A percentile compares a stretch with the other conserved stretches of the same genome.
Evolutionary conservation across 2,329 filamentous ascomycete genomes (phyloP).

Genomic region (Ascochyta pisi): DNA sequence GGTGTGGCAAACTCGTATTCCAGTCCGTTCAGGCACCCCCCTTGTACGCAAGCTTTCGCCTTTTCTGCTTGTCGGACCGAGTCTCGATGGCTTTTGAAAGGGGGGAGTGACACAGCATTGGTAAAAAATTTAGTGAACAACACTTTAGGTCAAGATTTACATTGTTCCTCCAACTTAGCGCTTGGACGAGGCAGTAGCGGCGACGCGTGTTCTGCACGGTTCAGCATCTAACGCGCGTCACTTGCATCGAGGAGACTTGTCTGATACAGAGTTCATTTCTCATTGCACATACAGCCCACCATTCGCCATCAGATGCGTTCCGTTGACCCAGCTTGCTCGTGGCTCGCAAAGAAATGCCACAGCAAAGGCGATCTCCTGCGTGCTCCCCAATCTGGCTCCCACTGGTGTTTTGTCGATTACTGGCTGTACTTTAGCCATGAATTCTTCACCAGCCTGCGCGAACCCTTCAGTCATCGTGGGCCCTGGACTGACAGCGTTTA

Average conservation of each 20-base stretch:
- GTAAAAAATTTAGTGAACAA: too few relatives aligned
- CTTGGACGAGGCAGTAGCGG: too few relatives aligned
- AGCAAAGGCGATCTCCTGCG: constrained; percentile 57
- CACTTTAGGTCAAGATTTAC: background rate
- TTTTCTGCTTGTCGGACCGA: background rate
- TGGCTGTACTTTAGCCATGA: constrained; percentile 58
- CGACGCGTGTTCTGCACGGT: background rate
- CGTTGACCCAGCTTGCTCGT: constrained; percentile 58
- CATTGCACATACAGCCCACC: constrained; percentile 29
- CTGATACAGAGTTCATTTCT: background rate
- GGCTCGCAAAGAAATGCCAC: constrained; percentile 43
- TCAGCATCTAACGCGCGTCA: background rate
- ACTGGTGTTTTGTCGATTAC: constrained; percentile 56
- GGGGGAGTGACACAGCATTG: background rate
- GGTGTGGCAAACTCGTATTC: too few relatives aligned
- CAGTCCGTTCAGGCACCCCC: too few relatives aligned
- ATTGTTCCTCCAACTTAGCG: background rate
- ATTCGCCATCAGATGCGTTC: constrained; percentile 40
- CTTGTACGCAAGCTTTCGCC: too few relatives aligned
- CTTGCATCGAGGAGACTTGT: background rate
- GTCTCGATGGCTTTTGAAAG: background rate
- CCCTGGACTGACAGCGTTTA: constrained; percentile 55
- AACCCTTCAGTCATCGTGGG: constrained; percentile 50
- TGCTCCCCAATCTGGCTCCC: constrained; percentile 52
- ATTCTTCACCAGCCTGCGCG: constrained; percentile 43